Evolutionary conservation across 768 basidiomycete genomes (phyloP).

Genomic region (Tricholoma sp.): DNA sequence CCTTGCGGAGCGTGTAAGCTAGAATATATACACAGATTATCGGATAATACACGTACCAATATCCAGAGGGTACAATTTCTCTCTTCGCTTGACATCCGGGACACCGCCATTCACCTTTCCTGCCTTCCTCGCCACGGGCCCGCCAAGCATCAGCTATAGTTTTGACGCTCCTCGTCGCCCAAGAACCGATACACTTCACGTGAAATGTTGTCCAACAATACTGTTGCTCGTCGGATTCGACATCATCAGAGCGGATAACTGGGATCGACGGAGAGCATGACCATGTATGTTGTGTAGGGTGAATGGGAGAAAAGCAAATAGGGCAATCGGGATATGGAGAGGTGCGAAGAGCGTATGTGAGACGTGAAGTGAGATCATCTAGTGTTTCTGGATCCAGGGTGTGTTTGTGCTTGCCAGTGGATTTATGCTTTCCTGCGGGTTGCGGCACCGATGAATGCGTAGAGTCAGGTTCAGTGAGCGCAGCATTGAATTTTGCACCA

Average conservation of each 20-base stretch:
- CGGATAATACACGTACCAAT: conserved; percentile 43
- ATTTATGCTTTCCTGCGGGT: conserved; percentile 2
- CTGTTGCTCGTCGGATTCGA: conserved; percentile 36
- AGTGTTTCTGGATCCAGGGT: conserved; percentile 8
- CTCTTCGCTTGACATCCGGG: conserved; percentile 88
- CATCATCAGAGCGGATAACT: conserved; percentile 26
- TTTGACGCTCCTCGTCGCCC: conserved; percentile 81
- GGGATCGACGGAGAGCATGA: conserved; percentile 73
- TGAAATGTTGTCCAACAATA: conserved; percentile 93
- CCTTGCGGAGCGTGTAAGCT: conserved; percentile 29
- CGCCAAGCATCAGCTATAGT: conserved; percentile 69
- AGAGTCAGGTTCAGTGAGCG: conserved; percentile 23
- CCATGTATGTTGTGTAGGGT: conserved; percentile 80
- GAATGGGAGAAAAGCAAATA: conserved; percentile 79
- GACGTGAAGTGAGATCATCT: conserved; percentile 71
- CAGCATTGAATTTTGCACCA: conserved; percentile 30
- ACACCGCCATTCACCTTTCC: conserved; percentile 83
- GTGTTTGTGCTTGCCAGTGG: conserved; percentile 1
- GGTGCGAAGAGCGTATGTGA: conserved; percentile 59
- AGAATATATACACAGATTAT: conserved; percentile 8
- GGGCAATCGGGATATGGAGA: conserved; percentile 75
- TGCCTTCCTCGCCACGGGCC: conserved; percentile 56
- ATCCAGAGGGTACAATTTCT: conserved; percentile 56
- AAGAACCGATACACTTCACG: conserved; percentile 80
- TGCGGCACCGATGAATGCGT: background rate